Base-by-base conservation (phyloP, 306 rosid genomes). In the Quercus berberidifolia region DNA sequence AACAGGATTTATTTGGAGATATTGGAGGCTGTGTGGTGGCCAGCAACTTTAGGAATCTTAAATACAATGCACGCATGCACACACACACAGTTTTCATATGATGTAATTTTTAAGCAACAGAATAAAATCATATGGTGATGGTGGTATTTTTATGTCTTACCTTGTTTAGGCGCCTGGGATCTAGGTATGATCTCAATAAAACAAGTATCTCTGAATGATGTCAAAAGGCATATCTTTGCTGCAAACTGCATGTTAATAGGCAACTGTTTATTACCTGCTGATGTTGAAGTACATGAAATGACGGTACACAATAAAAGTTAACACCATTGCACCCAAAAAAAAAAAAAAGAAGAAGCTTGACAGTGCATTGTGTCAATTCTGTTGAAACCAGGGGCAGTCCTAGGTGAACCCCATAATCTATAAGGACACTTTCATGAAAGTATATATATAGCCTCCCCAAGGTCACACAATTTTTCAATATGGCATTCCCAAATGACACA, bases 161-260 rank as follows among this genome's bases (percentile, higher is more conserved):
- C 93, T 52, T 92, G 86, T 80, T 87, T 89, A 2, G 93, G 92
- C 41, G 89, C 85, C 82, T 84, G 88, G 79, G 75, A 64, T 71
- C 71, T 85, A 9, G 98, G 98, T 79, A 78, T 83, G 71, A 93
- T 91, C 85, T 93, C 98, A 25, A 91, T 59, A 78, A 91, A 93
- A 82, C 97, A 93, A 31, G 98, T 91, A 56, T 91, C 98, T 87
- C 93, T 91, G 81, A 93, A 93, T 74, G 98, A 93, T 55, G 97
- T 91, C 83, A 93, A 79, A 76, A 93, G 97, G 83, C 93, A 90
- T 80, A 93, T 93, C 91, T 93, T 93, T 2, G 91, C 98, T 19
- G 74, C 89, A 88, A 93, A 93, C 98, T 93, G 86, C 82, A 80
- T 58, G 60, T 6, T 25, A 88, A 79, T 46, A 83, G 78, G 75